Evolutionary conservation across 345 rosid species (phyloP).

Genomic region (Sisymbrium altissimum): DNA sequence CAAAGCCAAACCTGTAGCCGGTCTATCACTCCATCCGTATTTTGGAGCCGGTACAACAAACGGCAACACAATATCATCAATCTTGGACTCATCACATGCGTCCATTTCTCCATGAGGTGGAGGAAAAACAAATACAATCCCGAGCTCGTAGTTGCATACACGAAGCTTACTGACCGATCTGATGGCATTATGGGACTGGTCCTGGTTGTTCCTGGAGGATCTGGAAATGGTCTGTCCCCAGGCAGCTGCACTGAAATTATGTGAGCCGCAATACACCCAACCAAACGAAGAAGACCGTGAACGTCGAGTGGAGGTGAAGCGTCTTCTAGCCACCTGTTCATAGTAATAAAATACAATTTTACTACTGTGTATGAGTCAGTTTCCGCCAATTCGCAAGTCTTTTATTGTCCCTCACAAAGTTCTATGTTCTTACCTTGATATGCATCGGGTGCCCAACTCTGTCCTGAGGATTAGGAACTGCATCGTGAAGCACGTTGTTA

Average conservation of each 20-base stretch:
- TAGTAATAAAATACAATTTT: not conserved
- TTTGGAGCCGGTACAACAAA: conserved; percentile 78
- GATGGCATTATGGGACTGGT: conserved; percentile 28
- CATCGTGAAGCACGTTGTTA: conserved; percentile 58
- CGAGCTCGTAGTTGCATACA: conserved; percentile 83
- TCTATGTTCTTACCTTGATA: conserved; percentile 50
- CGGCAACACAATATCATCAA: conserved; percentile 70
- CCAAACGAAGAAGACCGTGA: conserved; percentile 56
- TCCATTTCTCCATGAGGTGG: conserved; percentile 39
- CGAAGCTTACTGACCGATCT: conserved; percentile 46
- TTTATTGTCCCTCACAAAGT: not conserved
- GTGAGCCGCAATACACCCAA: conserved; percentile 93
- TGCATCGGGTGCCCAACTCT: conserved; percentile 83
- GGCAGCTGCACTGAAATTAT: conserved; percentile 90
- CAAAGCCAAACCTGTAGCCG: conserved; percentile 81
- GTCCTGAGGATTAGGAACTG: conserved; percentile 70
- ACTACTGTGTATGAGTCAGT: not conserved
- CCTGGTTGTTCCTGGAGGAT: conserved; percentile 34
- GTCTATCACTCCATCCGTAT: conserved; percentile 58
- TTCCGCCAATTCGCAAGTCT: not conserved
- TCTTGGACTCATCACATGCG: conserved; percentile 15
- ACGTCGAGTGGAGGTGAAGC: conserved; percentile 48
- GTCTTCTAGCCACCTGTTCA: conserved; percentile 71
- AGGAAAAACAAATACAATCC: conserved; percentile 77
- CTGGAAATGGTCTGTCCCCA: conserved; percentile 73